Evolutionary conservation across 768 basidiomycete species (phyloP), one percentile per base, ranked within the genome.

Genomic region (Ramaria rubella): DNA sequence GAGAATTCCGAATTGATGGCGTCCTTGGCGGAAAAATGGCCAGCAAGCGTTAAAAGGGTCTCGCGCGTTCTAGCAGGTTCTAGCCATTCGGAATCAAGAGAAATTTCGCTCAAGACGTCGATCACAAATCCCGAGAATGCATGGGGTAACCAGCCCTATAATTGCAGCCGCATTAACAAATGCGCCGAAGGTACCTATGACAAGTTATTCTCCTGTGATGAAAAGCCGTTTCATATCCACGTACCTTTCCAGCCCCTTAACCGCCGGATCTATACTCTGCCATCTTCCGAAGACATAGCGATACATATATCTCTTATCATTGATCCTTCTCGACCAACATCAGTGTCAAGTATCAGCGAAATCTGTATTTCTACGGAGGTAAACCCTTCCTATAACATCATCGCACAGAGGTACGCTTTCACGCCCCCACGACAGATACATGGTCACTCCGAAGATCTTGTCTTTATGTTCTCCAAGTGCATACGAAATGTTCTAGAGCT

Each of bases 241-340:
- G n/a, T 9, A 34, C 48, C 15, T 46, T 46, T 34, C 14, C 58
- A 78, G 77, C 56, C 77, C 36, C 75, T 75, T 27, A 69, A 67
- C 1, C 68, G 71, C 30, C 70, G 75, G n/a, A 78, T 73, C 54
- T 74, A 70, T 55, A 73, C 77, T 14, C 75, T 74, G 57, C 77
- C 79, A 6, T 66, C 63, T 9, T 55, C 61, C 31, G 79, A 80
- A 62, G 79, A 79, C 50, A 68, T 78, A 23, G 70, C 77, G 1
- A 60, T 78, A 11, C 55, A 75, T n/a, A 60, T 79, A 33, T 77
- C 77, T 2, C 59, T 79, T 36, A 60, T 79, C 36, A 65, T 67
- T 31, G 76, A 79, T 59, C 75, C 75, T 0, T 67, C 75, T 0
- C 44, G 44, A 12, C 44, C 26, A 12, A 12, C 44, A 12, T 45